A percentile compares a stretch with the other conserved stretches of the same genome.
Conservation (phyloP, 768 basidiomycete species). For the Suillus cothurnatus region DNA sequence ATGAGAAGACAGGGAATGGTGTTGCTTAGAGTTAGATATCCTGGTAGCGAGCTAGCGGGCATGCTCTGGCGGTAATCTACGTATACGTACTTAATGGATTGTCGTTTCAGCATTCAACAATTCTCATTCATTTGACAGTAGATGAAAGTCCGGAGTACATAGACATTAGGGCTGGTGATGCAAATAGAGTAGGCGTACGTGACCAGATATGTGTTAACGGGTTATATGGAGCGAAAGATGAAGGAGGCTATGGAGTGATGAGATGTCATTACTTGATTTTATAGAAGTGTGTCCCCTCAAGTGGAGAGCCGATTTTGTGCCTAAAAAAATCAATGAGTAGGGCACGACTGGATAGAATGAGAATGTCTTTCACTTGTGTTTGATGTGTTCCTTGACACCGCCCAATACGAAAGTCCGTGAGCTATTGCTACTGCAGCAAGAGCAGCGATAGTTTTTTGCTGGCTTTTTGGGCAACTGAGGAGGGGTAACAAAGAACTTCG, state of each 20-base stretch:
- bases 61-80: slow-evolving; percentile 29
- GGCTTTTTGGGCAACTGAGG: not conserved
- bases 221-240: not conserved
- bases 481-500: not conserved
- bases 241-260: not conserved
- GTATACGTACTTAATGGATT: slow-evolving; percentile 31
- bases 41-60: slow-evolving; percentile 5
- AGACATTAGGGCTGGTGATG: not conserved
- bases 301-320: not conserved
- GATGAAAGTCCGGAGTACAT: not conserved
- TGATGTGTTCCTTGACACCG: not conserved
- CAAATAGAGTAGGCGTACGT: not conserved
- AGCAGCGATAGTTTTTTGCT: not conserved
- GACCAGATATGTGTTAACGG: not conserved
- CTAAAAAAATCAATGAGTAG: not conserved
- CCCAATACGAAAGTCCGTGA: not conserved
- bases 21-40: slow-evolving; percentile 20
- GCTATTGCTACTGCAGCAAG: not conserved
- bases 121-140: not conserved
- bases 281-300: not conserved
- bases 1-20: slow-evolving; percentile 16
- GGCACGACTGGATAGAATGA: not conserved
- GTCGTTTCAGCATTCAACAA: slow-evolving; percentile 22
- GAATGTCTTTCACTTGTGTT: not conserved
- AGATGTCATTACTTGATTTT: not conserved